A percentile compares a stretch with the other conserved stretches of the same genome.
These are phyloP conservation scores for Suhomyces atakaporum DNA, from an alignment of 1,139 yeast genomes.

Conservation along the genomic window DNA sequence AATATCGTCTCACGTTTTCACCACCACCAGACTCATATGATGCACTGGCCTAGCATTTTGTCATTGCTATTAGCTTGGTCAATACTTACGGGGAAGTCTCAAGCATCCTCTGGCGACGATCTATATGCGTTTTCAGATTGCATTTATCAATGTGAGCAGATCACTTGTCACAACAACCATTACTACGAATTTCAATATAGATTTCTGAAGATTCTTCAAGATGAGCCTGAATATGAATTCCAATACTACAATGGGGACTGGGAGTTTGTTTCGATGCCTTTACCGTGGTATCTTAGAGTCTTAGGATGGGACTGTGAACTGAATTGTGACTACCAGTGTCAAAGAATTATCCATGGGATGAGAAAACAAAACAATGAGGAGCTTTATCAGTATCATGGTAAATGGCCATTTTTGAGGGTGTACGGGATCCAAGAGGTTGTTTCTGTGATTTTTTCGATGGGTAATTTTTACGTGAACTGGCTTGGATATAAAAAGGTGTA, in stretches of 20 bases:
- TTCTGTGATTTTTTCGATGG: slow-evolving; percentile 77
- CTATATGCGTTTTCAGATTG: slow-evolving; percentile 71
- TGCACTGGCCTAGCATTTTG: slow-evolving; percentile 1
- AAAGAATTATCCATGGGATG: slow-evolving; percentile 63
- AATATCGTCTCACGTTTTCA: not conserved
- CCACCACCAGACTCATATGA: not conserved
- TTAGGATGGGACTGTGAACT: slow-evolving; percentile 78
- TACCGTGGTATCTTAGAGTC: slow-evolving; percentile 46
- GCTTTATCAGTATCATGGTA: slow-evolving; percentile 88
- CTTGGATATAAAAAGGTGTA: slow-evolving; percentile 51
- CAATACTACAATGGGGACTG: slow-evolving; percentile 32
- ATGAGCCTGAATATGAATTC: slow-evolving; percentile 22
- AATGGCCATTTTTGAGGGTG: slow-evolving; percentile 88
- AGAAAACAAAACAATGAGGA: slow-evolving; percentile 51
- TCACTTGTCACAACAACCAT: slow-evolving; percentile 39
- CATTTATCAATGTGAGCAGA: slow-evolving; percentile 55
- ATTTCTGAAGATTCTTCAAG: slow-evolving; percentile 19
- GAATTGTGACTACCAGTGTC: slow-evolving; percentile 93
- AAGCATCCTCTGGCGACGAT: slow-evolving; percentile 83
- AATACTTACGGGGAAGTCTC: not conserved
- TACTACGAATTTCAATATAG: slow-evolving; percentile 24
- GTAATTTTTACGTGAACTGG: slow-evolving; percentile 76
- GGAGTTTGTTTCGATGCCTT: slow-evolving; percentile 37
- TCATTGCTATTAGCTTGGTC: slow-evolving; percentile 2
- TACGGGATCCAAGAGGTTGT: slow-evolving; percentile 82